These are phyloP conservation scores for Holtermannia corniformis DNA, from an alignment of 768 basidiomycete species.

Conservation along the genomic window DNA sequence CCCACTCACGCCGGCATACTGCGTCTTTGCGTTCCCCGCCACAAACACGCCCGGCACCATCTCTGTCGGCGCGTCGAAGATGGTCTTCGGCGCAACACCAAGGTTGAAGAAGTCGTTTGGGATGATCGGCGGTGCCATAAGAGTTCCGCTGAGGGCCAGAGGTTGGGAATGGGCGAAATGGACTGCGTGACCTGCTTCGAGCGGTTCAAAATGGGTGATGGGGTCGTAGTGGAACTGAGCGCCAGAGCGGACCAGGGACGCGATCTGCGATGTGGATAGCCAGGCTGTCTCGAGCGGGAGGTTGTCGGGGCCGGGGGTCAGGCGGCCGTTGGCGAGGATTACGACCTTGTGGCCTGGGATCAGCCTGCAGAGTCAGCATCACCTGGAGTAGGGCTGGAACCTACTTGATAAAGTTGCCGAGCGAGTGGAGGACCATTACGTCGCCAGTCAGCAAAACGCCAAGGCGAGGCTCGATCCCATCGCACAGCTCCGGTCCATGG, in stretches of 20 bases:
- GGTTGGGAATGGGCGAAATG: neutral
- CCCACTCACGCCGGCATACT: neutral
- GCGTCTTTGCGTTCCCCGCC: neutral
- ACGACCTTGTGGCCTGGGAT: neutral
- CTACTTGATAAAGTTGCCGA: neutral
- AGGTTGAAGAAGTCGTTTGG: neutral
- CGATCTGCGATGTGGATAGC: too few relatives aligned
- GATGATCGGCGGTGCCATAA: neutral
- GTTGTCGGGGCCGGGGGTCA: neutral
- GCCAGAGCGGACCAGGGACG: too few relatives aligned
- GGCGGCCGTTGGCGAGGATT: neutral
- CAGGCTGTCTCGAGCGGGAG: neutral
- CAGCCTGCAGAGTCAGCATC: neutral
- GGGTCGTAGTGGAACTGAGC: neutral
- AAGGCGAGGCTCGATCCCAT: neutral
- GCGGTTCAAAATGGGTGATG: neutral
- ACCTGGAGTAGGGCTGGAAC: neutral
- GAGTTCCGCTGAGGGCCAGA: neutral
- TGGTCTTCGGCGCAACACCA: neutral
- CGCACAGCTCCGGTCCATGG: constrained; percentile 20
- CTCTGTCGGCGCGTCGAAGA: neutral
- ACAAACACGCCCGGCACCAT: neutral
- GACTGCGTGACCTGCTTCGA: neutral
- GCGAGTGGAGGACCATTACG: neutral
- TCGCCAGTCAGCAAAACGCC: neutral